Evolutionary conservation across 2,329 filamentous ascomycete genomes (phyloP).

Genomic region (Lasiodiplodia hormozganensis): DNA sequence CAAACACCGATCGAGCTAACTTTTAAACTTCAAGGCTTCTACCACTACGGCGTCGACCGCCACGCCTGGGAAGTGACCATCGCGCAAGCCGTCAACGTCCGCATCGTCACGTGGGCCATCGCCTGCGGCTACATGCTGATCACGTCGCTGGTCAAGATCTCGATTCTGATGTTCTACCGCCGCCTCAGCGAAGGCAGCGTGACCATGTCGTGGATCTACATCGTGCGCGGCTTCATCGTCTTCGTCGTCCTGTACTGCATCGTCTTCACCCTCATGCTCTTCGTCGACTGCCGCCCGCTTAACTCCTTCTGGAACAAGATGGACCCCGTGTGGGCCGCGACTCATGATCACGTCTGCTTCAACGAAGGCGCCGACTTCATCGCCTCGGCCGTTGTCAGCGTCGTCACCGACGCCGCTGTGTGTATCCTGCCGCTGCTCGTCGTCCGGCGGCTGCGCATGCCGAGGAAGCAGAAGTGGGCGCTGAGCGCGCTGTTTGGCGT

Average conservation of each 20-base stretch:
- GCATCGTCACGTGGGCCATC: constrained; percentile 13
- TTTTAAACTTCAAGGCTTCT: not conserved
- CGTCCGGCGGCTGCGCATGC: constrained; percentile 53
- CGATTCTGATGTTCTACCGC: constrained; percentile 51
- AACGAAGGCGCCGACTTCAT: constrained; percentile 49
- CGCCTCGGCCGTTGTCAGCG: constrained; percentile 47
- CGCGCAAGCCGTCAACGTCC: constrained; percentile 2
- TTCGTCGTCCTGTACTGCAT: constrained; percentile 50
- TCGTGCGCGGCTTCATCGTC: constrained; percentile 46
- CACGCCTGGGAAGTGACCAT: constrained; percentile 13
- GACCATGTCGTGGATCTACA: constrained; percentile 48
- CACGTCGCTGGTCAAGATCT: constrained; percentile 42
- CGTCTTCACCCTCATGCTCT: constrained; percentile 45
- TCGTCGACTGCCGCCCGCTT: constrained; percentile 49
- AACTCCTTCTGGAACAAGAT: constrained; percentile 51
- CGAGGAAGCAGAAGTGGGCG: constrained; percentile 51
- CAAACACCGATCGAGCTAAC: no score
- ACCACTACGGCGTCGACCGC: constrained; percentile 12
- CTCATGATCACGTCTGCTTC: constrained; percentile 37
- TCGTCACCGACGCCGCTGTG: constrained; percentile 50
- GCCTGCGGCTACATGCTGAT: constrained; percentile 36
- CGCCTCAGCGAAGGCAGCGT: constrained; percentile 47
- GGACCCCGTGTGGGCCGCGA: constrained; percentile 33
- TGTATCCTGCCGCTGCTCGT: constrained; percentile 52
- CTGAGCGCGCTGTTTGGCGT: constrained; percentile 54